These are phyloP conservation scores for Isoetes taiwanensis DNA, from an alignment of 75 land plant genomes.

Conservation along the genomic window DNA sequence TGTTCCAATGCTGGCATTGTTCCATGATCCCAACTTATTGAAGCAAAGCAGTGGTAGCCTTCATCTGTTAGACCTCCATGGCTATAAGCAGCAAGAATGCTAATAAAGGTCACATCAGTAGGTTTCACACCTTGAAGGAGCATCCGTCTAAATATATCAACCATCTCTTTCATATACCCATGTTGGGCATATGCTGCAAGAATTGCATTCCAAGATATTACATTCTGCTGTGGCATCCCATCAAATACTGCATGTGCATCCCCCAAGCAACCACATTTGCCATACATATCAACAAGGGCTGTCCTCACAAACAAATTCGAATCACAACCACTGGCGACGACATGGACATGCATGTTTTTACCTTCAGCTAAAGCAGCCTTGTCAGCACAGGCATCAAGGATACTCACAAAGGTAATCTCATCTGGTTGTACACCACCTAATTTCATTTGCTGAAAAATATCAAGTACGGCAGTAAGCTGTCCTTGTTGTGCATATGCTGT, in stretches of 20 bases:
- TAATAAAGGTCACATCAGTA: conserved; percentile 8
- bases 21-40: background rate
- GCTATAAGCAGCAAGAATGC: conserved; percentile 16
- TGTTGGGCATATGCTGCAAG: conserved; percentile 16
- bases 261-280: conserved; percentile 10
- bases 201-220: conserved; percentile 20
- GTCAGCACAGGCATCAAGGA: too few species aligned
- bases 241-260: conserved; percentile 15
- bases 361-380: too few species aligned
- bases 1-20: background rate
- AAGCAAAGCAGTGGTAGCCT: conserved; percentile 12
- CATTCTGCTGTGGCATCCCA: background rate
- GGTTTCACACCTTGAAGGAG: conserved; percentile 8
- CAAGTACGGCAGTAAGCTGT: too few species aligned
- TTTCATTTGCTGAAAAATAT: too few species aligned
- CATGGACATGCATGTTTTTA: conserved; percentile 15
- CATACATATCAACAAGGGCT: conserved; percentile 18
- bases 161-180: conserved; percentile 6
- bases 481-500: background rate
- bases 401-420: too few species aligned
- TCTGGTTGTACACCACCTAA: too few species aligned
- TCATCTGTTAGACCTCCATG: conserved; percentile 36
- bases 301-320: conserved; percentile 11
- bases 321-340: conserved; percentile 13
- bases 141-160: conserved; percentile 13